Evolutionary conservation across 345 rosid genomes (phyloP), one percentile per base, ranked within the genome.

Genomic region (Anastatica hierochuntica): DNA sequence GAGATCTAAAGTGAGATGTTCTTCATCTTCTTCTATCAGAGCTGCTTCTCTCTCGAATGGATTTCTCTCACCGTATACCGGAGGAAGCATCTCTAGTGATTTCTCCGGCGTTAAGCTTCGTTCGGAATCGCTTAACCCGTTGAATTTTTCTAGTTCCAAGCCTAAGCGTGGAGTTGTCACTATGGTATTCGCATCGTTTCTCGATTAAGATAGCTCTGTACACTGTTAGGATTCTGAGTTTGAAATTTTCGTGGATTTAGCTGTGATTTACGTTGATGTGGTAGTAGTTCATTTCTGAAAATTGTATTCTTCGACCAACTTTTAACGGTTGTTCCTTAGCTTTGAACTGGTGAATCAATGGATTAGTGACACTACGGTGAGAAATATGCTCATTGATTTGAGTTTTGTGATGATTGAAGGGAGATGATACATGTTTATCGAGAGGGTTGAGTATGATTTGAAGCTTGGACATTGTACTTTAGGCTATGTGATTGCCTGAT

Each of bases 161-260:
- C 77, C 83, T 30, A 90, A 66, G 62, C 76, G 96, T 31, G 76
- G 80, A 31, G 88, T 82, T 41, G 72, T 84, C 43, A 77, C 90
- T 41, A 82, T 72, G 89, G 96, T 80, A 75, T 36, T 61, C 14
- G 3, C 33, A 36, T 44, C 10, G 45, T 8, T 50, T 60, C 35
- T 27, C 14, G 8, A 33, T 56, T 47, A 46, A 2, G 41, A 13
- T n/a, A 50, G 6, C 2, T 27, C n/a, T 17, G n/a, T n/a, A 4
- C 14, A 10, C 10, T 26, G 9, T 49, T 43, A 49, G 33, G 49
- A n/a, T 33, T 30, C 23, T 41, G 52, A 6, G 54, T 27, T 59
- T 3, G 53, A 51, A 20, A 43, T 52, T 49, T 50, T 13, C 53
- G 5, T 49, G 8, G 7, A 4, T 66, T 11, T 52, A 59, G 14